These are phyloP conservation scores for Orbilia quercus DNA, from an alignment of 2,329 filamentous ascomycete species.

Conservation along the genomic window DNA sequence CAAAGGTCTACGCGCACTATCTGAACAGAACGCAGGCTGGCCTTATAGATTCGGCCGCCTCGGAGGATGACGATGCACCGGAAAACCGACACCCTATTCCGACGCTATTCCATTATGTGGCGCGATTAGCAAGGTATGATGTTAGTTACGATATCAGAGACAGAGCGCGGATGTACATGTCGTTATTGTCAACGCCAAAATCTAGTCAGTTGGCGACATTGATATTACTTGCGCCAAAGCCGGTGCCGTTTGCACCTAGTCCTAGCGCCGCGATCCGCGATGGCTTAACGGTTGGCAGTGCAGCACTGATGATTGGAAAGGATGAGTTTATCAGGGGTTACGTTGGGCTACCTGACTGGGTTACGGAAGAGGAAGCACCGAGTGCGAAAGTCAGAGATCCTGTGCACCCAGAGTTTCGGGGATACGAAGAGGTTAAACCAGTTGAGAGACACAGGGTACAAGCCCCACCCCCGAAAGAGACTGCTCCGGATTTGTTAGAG, in stretches of 20 bases:
- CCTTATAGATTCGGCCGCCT: constrained; percentile 59
- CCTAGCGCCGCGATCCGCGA: constrained; percentile 82
- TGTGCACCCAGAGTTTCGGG: constrained; percentile 66
- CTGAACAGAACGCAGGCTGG: constrained; percentile 73
- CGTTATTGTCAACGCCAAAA: constrained; percentile 78
- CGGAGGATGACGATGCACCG: constrained; percentile 55
- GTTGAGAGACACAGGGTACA: constrained; percentile 60
- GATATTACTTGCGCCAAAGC: constrained; percentile 91
- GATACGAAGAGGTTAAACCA: constrained; percentile 63
- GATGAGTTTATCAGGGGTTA: constrained; percentile 76
- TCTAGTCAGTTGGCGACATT: constrained; percentile 84
- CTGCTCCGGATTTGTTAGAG: constrained; percentile 59
- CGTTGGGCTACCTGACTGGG: constrained; percentile 83
- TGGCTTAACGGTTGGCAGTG: constrained; percentile 81
- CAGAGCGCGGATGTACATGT: constrained; percentile 85
- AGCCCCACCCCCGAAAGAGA: constrained; percentile 68
- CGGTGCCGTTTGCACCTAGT: constrained; percentile 87
- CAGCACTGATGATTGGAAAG: constrained; percentile 77
- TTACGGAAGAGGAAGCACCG: constrained; percentile 81
- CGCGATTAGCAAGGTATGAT: constrained; percentile 89
- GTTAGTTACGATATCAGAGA: constrained; percentile 95
- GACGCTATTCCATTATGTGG: constrained; percentile 83
- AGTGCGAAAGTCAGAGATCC: constrained; percentile 67
- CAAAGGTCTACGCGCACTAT: constrained; percentile 95
- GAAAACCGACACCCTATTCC: constrained; percentile 75